These are phyloP conservation scores for Penicillium coffeae DNA, from an alignment of 495 filamentous ascomycete species.

Conservation along the genomic window DNA sequence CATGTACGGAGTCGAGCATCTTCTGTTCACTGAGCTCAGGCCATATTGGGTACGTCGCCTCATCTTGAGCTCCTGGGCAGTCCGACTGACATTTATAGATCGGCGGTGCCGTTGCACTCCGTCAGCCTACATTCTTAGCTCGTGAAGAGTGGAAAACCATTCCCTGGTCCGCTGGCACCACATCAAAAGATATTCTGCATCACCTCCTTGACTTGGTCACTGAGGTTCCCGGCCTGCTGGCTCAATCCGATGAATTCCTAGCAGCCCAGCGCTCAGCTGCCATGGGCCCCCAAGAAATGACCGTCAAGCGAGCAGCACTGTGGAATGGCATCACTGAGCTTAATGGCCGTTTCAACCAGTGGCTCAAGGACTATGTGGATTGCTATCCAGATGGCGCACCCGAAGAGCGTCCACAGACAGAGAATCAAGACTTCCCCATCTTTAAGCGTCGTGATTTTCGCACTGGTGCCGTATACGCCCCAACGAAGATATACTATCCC, in stretches of 20 bases:
- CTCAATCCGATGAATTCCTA: conserved; percentile 31
- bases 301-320: conserved; percentile 34
- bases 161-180: conserved; percentile 41
- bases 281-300: conserved; percentile 31
- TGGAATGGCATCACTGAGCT: conserved; percentile 38
- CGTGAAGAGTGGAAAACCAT: conserved; percentile 42
- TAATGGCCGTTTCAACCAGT: conserved; percentile 29
- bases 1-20: conserved; percentile 43
- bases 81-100: conserved; percentile 22
- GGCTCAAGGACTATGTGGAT: conserved; percentile 36
- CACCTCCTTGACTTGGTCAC: conserved; percentile 38
- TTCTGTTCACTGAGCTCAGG: conserved; percentile 40
- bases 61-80: neutral
- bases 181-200: conserved; percentile 40
- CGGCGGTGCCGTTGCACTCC: conserved; percentile 29
- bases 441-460: conserved; percentile 39
- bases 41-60: conserved; percentile 39
- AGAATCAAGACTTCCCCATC: conserved; percentile 31
- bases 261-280: conserved; percentile 14
- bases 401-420: conserved; percentile 22
- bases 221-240: conserved; percentile 34
- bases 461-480: conserved; percentile 32
- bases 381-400: conserved; percentile 33
- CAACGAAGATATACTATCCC: conserved; percentile 37
- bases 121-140: conserved; percentile 35